These are phyloP conservation scores for Paulownia fortunei DNA, from an alignment of 257 asterid species.

Conservation along the genomic window DNA sequence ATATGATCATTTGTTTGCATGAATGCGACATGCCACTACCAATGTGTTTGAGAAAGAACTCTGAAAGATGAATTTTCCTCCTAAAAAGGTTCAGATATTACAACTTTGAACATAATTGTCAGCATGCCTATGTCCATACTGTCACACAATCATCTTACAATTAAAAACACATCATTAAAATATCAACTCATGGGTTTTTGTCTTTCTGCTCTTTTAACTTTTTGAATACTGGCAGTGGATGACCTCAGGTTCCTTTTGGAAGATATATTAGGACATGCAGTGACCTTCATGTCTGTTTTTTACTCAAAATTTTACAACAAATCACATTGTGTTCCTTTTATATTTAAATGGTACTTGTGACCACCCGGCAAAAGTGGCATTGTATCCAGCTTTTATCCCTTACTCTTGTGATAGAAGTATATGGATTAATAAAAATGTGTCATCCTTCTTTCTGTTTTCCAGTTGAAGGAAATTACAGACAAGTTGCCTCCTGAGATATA, in stretches of 20 bases:
- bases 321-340: neutral
- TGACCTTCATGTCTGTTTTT: constrained; percentile 20
- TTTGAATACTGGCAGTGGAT: neutral
- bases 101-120: neutral
- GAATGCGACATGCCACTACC: neutral
- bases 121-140: neutral
- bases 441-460: constrained; percentile 32
- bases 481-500: constrained; percentile 70
- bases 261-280: neutral
- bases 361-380: too few species aligned
- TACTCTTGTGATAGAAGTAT: neutral
- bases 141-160: too few species aligned
- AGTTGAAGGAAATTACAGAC: constrained; percentile 74
- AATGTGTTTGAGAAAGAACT: neutral
- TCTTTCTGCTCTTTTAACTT: neutral
- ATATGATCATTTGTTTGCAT: neutral
- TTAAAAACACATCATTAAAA: too few species aligned
- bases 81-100: neutral
- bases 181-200: neutral
- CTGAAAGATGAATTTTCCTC: neutral
- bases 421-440: constrained; percentile 18
- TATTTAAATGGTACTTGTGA: neutral
- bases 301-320: neutral
- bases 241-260: neutral
- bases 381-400: neutral